Percentiles rank a stretch among this genome's conserved stretches.
Conservation (phyloP, 805 yeast species). For the Starmerella stellata region DNA sequence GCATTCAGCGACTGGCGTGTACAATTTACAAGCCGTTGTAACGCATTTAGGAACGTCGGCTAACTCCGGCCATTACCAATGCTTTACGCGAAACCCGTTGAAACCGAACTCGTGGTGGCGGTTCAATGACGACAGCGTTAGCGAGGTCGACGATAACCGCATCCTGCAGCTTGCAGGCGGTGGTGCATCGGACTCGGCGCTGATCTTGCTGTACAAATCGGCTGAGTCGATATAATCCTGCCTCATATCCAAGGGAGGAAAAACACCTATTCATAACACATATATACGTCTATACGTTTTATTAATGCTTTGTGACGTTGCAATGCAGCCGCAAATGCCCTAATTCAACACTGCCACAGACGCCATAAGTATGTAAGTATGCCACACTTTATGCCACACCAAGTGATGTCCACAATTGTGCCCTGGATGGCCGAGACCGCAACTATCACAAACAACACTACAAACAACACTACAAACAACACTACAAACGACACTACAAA, state of each 20-base stretch:
- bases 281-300: too few species aligned
- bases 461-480: too few species aligned
- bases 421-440: too few species aligned
- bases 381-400: too few species aligned
- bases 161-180: slow-evolving; percentile 86
- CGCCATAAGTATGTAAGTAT: too few species aligned
- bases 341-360: too few species aligned
- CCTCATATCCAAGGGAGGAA: background rate
- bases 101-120: slow-evolving; percentile 74
- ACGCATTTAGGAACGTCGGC: slow-evolving; percentile 93
- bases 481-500: too few species aligned
- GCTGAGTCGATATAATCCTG: slow-evolving; percentile 37
- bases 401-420: too few species aligned
- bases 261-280: too few species aligned
- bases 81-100: slow-evolving; percentile 52
- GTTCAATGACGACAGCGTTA: slow-evolving; percentile 83
- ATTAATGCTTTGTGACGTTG: too few species aligned
- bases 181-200: slow-evolving; percentile 89
- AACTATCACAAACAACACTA: too few species aligned
- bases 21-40: slow-evolving; percentile 63
- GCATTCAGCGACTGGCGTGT: slow-evolving; percentile 74
- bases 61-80: slow-evolving; percentile 93
- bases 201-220: slow-evolving; percentile 70
- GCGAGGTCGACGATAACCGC: slow-evolving; percentile 56
- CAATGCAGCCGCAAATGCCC: too few species aligned